Percentiles rank a stretch among this genome's conserved stretches.
Evolutionary conservation across 208 protist genomes (phyloP).

Genomic region (Trypanosoma conorhini): DNA sequence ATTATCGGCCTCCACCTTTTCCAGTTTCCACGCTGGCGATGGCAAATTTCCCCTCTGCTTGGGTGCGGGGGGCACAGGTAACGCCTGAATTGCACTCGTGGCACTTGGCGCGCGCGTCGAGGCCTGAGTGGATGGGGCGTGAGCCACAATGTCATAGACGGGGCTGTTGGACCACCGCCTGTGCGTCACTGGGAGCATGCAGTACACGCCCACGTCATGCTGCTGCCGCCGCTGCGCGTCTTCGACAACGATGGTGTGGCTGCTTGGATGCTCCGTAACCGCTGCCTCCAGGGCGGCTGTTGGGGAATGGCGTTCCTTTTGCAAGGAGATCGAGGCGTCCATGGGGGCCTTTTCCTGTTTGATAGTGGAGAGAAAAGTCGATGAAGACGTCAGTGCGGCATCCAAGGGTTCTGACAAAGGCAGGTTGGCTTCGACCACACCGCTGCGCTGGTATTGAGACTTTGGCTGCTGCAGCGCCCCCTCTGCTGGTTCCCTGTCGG

Average conservation of each 20-base stretch:
- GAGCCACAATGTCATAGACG: constrained; percentile 20
- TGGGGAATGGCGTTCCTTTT: neutral
- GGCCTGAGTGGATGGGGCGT: constrained; percentile 11
- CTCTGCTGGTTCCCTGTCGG: neutral
- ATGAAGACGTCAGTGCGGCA: neutral
- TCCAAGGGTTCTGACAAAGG: neutral
- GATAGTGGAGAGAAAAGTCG: neutral
- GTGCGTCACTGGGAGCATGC: neutral
- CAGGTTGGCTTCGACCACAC: neutral
- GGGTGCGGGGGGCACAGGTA: neutral
- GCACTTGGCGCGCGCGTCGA: constrained; percentile 18
- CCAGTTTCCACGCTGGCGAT: neutral
- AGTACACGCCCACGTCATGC: neutral
- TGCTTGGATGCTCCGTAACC: neutral
- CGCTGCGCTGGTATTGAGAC: neutral
- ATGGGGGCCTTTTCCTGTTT: neutral
- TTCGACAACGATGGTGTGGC: neutral
- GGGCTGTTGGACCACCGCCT: constrained; percentile 20
- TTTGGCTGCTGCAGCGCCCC: neutral
- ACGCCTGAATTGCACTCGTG: neutral
- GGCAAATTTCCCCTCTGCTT: neutral
- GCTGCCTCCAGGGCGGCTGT: neutral
- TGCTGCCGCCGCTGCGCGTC: neutral
- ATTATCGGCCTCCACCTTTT: neutral
- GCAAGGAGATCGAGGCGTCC: neutral